Percentiles rank a stretch among this genome's conserved stretches.
These are phyloP conservation scores for Cicer yamashitae DNA, from an alignment of 306 rosid genomes.

Conservation along the genomic window DNA sequence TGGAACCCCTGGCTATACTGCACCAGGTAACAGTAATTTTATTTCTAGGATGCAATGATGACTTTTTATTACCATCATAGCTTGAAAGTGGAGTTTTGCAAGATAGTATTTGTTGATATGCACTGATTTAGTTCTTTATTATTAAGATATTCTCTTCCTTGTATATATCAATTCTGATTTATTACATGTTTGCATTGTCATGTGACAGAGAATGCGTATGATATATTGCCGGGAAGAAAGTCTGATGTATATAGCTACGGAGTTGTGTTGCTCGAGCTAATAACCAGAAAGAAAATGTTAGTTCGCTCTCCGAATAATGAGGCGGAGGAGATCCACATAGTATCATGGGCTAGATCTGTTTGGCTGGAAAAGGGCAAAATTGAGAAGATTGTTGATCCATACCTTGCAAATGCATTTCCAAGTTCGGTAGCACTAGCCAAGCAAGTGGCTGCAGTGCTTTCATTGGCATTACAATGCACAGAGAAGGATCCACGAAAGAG, in stretches of 20 bases:
- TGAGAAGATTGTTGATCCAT: constrained; percentile 55
- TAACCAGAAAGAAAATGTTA: constrained; percentile 68
- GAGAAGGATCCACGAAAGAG: constrained; percentile 57
- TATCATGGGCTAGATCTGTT: constrained; percentile 56
- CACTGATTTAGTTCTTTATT: too few species aligned
- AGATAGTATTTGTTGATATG: background rate
- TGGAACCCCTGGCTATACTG: constrained; percentile 81
- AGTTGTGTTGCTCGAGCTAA: constrained; percentile 73
- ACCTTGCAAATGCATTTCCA: constrained; percentile 49
- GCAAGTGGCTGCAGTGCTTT: constrained; percentile 53
- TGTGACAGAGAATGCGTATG: constrained; percentile 65
- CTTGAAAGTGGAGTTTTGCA: constrained; percentile 7
- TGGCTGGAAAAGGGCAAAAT: constrained; percentile 55
- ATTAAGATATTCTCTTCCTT: too few species aligned
- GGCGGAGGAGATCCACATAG: constrained; percentile 46
- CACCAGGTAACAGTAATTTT: constrained; percentile 61
- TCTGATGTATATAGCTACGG: constrained; percentile 77
- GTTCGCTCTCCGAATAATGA: constrained; percentile 45
- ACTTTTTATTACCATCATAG: background rate
- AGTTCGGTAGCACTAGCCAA: constrained; percentile 17
- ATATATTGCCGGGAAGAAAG: constrained; percentile 50
- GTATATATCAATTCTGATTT: too few species aligned
- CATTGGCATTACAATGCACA: constrained; percentile 65
- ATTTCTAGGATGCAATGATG: background rate
- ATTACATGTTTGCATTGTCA: background rate